phyloP scores from a whole-genome alignment of 495 filamentous ascomycete genomes.

The Penicillium roqueforti region DNA sequence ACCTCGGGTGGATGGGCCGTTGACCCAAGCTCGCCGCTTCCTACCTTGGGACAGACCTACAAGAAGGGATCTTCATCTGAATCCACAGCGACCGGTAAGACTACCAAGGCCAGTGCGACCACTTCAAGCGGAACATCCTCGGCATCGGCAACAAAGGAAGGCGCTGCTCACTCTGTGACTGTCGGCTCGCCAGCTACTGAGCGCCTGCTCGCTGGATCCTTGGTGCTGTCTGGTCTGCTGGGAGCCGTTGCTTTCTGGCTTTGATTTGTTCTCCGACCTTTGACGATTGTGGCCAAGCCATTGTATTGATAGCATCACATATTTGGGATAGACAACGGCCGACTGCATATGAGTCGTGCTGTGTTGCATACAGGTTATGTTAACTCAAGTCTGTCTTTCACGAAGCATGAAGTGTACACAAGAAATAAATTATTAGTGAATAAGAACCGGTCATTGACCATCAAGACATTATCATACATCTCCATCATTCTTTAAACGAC shows the following conservation, averaged over 20 bases:
- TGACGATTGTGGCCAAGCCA: neutral
- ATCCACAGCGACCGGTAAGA: conserved; percentile 5
- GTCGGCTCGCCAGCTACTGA: conserved; percentile 18
- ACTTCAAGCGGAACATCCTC: conserved; percentile 13
- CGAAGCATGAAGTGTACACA: conserved; percentile 6
- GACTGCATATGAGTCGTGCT: conserved; percentile 3
- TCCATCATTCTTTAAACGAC: conserved; percentile 11
- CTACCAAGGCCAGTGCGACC: neutral
- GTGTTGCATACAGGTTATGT: conserved; percentile 13
- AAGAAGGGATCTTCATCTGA: conserved; percentile 8
- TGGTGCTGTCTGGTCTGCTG: conserved; percentile 21
- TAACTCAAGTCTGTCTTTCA: conserved; percentile 4
- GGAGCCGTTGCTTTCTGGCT: conserved; percentile 25
- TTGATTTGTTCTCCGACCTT: conserved; percentile 8
- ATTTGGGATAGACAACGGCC: conserved; percentile 15
- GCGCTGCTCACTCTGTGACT: conserved; percentile 17
- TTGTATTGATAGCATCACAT: conserved; percentile 23
- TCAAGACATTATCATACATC: conserved; percentile 4
- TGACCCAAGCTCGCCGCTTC: conserved; percentile 61
- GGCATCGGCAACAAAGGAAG: conserved; percentile 17
- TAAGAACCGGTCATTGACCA: neutral
- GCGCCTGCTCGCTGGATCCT: conserved; percentile 20
- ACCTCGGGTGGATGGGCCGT: conserved; percentile 69
- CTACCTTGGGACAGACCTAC: conserved; percentile 56
- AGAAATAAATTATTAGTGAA: conserved; percentile 8